Evolutionary conservation across 306 rosid species (phyloP).

Genomic region (Cicer bijugum): DNA sequence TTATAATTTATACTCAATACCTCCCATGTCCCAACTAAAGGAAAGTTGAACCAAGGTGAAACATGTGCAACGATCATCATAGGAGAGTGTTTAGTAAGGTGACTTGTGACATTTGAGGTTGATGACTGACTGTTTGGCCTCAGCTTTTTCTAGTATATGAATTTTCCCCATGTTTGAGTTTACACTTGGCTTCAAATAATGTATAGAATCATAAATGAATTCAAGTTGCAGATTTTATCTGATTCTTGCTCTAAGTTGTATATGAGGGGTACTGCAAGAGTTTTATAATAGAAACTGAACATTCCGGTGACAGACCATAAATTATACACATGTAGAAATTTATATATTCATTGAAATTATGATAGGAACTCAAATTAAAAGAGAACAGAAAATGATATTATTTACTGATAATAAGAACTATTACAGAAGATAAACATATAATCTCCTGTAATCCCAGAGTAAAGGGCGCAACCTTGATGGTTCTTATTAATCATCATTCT

Average conservation of each 20-base stretch:
- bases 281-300: constrained; percentile 9
- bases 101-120: neutral
- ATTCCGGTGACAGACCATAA: neutral
- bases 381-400: too few relatives aligned
- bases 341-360: constrained; percentile 12
- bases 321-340: neutral
- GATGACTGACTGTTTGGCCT: neutral
- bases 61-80: constrained; percentile 10
- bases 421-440: too few relatives aligned
- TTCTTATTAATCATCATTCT: constrained; percentile 37
- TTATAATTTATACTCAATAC: neutral
- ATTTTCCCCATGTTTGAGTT: neutral
- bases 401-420: too few relatives aligned
- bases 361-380: too few relatives aligned
- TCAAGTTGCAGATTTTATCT: neutral
- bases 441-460: too few relatives aligned
- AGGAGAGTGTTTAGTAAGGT: neutral
- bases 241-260: neutral
- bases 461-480: too few relatives aligned
- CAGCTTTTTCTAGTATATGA: neutral
- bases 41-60: constrained; percentile 16
- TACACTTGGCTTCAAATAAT: neutral
- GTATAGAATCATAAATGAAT: constrained; percentile 18
- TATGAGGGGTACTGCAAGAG: neutral
- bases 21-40: neutral